phyloP scores from a whole-genome alignment of 306 rosid species.

The Trifolium fragiferum region DNA sequence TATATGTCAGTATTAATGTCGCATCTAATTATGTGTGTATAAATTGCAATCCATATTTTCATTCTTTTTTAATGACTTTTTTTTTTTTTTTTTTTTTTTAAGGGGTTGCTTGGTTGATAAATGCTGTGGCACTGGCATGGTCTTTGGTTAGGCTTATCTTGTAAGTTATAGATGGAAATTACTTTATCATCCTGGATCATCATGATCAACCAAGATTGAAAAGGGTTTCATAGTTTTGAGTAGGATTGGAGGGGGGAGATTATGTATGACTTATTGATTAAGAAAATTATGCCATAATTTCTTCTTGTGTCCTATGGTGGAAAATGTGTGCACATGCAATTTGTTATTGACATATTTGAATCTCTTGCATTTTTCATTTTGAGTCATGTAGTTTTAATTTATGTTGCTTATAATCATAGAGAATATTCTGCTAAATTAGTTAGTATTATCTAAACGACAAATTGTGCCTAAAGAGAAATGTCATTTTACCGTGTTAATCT shows the following conservation, averaged over 20 bases:
- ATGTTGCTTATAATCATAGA: neutral
- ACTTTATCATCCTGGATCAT: constrained; percentile 10
- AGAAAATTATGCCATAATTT: constrained; percentile 34
- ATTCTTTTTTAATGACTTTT: constrained; percentile 9
- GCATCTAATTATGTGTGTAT: too few species aligned
- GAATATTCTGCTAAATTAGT: neutral
- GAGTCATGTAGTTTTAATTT: neutral
- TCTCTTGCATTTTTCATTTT: too few species aligned
- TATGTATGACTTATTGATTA: constrained; percentile 27
- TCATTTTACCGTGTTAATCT: neutral
- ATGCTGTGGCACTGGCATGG: constrained; percentile 53
- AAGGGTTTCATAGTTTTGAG: constrained; percentile 21
- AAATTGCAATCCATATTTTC: neutral
- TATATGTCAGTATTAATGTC: too few species aligned
- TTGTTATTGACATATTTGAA: too few species aligned
- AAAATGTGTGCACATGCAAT: constrained; percentile 41
- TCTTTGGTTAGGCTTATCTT: constrained; percentile 37
- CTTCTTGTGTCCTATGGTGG: constrained; percentile 10
- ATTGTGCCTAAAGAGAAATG: too few species aligned
- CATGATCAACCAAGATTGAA: constrained; percentile 7
- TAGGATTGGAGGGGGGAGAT: neutral
- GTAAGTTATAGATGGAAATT: constrained; percentile 38
- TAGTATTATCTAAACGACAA: neutral
- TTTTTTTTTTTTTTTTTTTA: constrained; percentile 40
- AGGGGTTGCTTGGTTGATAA: constrained; percentile 56